Evolutionary conservation across 2,329 filamentous ascomycete species (phyloP).

Genomic region (Cyanodermella asteris): DNA sequence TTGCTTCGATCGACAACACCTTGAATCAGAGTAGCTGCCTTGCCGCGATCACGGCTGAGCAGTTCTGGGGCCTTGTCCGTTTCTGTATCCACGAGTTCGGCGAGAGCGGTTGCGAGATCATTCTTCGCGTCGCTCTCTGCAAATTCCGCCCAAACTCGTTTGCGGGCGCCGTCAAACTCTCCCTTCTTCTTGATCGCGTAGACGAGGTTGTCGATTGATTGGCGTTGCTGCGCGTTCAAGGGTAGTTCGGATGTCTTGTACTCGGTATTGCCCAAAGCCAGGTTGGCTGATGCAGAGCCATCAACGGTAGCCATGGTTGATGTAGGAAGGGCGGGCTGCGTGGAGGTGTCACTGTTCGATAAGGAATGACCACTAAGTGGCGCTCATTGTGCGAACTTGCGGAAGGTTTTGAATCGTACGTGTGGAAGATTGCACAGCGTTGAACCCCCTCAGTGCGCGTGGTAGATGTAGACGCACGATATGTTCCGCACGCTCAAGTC

Average conservation of each 20-base stretch:
- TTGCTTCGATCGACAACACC: conserved; percentile 41
- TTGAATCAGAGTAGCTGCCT: conserved; percentile 40
- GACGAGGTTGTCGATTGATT: conserved; percentile 36
- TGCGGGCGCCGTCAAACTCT: conserved; percentile 39
- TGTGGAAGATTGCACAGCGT: too few relatives aligned
- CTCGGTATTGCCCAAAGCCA: too few relatives aligned
- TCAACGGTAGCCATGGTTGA: conserved; percentile 2
- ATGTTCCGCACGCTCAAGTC: too few relatives aligned
- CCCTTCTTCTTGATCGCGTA: conserved; percentile 46
- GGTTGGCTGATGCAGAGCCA: conserved; percentile 1
- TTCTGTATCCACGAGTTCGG: conserved; percentile 34
- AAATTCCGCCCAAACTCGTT: conserved; percentile 37
- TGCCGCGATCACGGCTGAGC: conserved; percentile 36
- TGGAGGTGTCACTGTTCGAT: not conserved
- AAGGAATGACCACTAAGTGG: not conserved
- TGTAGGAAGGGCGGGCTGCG: not conserved
- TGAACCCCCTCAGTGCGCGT: too few relatives aligned
- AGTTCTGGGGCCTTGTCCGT: conserved; percentile 40
- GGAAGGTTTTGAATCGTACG: too few relatives aligned
- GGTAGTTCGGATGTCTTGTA: conserved; percentile 40
- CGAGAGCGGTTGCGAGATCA: conserved; percentile 28
- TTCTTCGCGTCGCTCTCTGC: conserved; percentile 30
- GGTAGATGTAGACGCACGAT: too few relatives aligned
- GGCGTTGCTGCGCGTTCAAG: conserved; percentile 33
- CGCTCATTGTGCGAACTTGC: too few relatives aligned